Evolutionary conservation across 805 yeast species (phyloP).

Genomic region (Lipomyces yamanashiensis): DNA sequence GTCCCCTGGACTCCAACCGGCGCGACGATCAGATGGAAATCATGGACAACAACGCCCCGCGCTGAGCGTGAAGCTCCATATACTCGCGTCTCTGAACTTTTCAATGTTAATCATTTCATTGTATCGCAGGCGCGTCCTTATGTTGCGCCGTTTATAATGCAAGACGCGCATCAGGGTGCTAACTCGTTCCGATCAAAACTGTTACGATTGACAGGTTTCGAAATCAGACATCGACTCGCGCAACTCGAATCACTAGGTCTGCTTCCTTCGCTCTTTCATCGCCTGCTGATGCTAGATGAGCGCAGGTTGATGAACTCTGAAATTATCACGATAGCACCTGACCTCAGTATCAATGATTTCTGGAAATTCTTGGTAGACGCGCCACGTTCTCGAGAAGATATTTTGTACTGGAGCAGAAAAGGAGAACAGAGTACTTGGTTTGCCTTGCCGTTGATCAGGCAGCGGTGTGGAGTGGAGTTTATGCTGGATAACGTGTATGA

Average conservation of each 20-base stretch:
- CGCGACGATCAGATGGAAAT: slow-evolving; percentile 23
- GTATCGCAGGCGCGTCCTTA: slow-evolving; percentile 93
- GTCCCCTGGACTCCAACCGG: slow-evolving; percentile 40
- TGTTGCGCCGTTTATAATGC: slow-evolving; percentile 83
- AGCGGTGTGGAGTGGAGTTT: slow-evolving; percentile 88
- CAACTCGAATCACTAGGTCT: slow-evolving; percentile 79
- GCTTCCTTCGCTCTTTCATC: slow-evolving; percentile 67
- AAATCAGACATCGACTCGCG: slow-evolving; percentile 81
- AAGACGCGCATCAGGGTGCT: slow-evolving; percentile 74
- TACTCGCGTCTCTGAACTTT: slow-evolving; percentile 84
- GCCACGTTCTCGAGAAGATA: slow-evolving; percentile 70
- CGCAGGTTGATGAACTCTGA: slow-evolving; percentile 46
- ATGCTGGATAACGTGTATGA: slow-evolving; percentile 67
- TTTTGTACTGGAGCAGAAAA: slow-evolving; percentile 84
- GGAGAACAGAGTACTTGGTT: slow-evolving; percentile 97
- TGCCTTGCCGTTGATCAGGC: slow-evolving; percentile 77
- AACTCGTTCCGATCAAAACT: slow-evolving; percentile 46
- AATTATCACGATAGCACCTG: slow-evolving; percentile 77
- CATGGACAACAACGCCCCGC: slow-evolving; percentile 42
- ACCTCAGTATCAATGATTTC: slow-evolving; percentile 48
- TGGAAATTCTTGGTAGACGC: slow-evolving; percentile 71
- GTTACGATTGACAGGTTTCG: slow-evolving; percentile 69
- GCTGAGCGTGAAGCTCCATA: slow-evolving; percentile 64
- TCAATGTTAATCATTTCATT: slow-evolving; percentile 91
- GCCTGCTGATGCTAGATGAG: slow-evolving; percentile 88